Evolutionary conservation across 495 filamentous ascomycete genomes (phyloP), one percentile per base, ranked within the genome.

Genomic region (Trichoderma gamsii): DNA sequence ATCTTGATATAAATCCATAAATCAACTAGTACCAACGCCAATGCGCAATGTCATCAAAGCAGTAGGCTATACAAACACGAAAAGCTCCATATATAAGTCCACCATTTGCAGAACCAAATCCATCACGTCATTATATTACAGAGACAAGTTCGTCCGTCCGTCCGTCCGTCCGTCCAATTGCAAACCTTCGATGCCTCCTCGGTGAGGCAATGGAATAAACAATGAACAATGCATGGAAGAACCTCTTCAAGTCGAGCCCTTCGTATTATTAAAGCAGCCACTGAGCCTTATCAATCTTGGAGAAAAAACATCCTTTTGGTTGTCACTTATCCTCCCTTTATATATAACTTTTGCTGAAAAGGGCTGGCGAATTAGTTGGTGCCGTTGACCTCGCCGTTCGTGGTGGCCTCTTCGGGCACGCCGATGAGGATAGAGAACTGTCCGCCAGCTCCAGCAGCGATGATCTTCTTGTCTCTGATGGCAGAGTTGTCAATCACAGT

Each of bases 401-500:
- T 44, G 9, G 18, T 23, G 51, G 66, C 46, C 51, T 66, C 64
- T 65, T 72, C 64, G 5, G 70, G 49, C 66, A 71, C 59, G 32
- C 76, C 74, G 6, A 82, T 84, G 12, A 92, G 69, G 15, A 91
- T 78, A 3, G 84, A 84, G 73, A 86, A 92, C 75, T 91, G 87
- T 0, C 88, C 88, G 21, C 90, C 89, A 0, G 83, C 81, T 25
- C 85, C 85, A 27, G 86, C 86, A 64, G 71, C 87, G 18, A 82
- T 74, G 46, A 92, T 78, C 74, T 85, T 83, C 70, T 84, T 79
- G 27, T 78, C 87, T 27, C 80, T 75, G 12, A 89, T 80, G 18
- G 88, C 87, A 0, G 81, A 83, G 74, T 87, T 88, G 66, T 89
- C 83, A 65, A 93, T 86, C 25, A 82, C 72, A 1, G 82, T 89